Evolutionary conservation across 257 asterid species (phyloP).

Genomic region (Salvia rosmarinus): DNA sequence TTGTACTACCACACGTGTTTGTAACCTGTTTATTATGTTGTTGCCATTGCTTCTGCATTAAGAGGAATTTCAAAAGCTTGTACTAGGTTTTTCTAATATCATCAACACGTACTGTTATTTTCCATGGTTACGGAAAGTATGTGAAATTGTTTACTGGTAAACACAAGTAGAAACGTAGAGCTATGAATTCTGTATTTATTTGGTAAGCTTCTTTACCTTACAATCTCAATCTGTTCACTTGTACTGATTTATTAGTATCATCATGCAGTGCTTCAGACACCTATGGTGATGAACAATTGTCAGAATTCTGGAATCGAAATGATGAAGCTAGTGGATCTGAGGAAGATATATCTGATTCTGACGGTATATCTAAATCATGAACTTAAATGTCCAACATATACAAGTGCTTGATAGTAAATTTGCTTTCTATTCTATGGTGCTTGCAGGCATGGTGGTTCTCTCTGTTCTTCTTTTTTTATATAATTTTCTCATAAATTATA

Average conservation of each 20-base stretch:
- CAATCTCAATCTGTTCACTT: conserved; percentile 6
- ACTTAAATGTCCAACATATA: conserved; percentile 13
- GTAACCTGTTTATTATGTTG: conserved; percentile 9
- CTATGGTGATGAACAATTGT: conserved; percentile 47
- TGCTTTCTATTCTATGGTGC: conserved; percentile 8
- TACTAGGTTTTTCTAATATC: conserved; percentile 9
- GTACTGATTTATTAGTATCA: conserved; percentile 32
- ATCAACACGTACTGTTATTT: background rate
- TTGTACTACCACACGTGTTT: background rate
- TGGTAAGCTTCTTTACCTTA: background rate
- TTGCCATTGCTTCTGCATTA: conserved; percentile 14
- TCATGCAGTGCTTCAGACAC: conserved; percentile 55
- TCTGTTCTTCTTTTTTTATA: background rate
- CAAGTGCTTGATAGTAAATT: background rate
- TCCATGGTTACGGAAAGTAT: background rate
- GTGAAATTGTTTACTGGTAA: background rate
- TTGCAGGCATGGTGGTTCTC: conserved; percentile 28
- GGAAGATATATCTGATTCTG: conserved; percentile 92
- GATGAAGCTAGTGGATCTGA: conserved; percentile 82
- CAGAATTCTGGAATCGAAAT: conserved; percentile 93
- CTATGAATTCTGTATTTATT: conserved; percentile 25
- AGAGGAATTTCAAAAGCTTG: conserved; percentile 2
- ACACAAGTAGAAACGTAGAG: background rate
- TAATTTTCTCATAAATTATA: background rate
- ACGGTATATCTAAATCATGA: conserved; percentile 56